phyloP scores from a whole-genome alignment of 192 early-diverging fungal genomes.

The Hyaloraphidium curvatum region DNA sequence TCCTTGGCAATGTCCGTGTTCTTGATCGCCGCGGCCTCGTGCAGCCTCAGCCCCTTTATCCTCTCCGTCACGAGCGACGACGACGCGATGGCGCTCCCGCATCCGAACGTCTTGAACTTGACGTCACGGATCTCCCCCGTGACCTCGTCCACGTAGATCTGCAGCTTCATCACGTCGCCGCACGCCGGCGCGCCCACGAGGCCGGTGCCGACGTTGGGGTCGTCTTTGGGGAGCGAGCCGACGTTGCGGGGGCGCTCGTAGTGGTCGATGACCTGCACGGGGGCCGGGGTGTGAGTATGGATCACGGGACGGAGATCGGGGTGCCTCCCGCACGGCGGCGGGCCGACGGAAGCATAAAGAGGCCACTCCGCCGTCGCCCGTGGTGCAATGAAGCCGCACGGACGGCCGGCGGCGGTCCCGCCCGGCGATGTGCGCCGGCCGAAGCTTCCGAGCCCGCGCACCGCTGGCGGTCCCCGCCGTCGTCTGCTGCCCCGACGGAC shows the following conservation, averaged over 20 bases:
- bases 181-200: constrained; percentile 60
- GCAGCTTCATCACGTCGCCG: constrained; percentile 84
- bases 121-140: constrained; percentile 83
- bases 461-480: too few relatives aligned
- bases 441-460: too few relatives aligned
- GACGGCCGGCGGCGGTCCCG: too few relatives aligned
- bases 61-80: constrained; percentile 82
- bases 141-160: constrained; percentile 86
- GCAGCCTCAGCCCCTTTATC: constrained; percentile 81
- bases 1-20: constrained; percentile 97
- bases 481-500: too few relatives aligned
- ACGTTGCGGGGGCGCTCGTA: constrained; percentile 94
- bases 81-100: constrained; percentile 90
- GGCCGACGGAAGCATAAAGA: too few relatives aligned
- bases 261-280: constrained; percentile 86
- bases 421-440: too few relatives aligned
- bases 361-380: too few relatives aligned
- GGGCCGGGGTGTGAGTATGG: constrained; percentile 15
- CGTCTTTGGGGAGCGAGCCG: constrained; percentile 71
- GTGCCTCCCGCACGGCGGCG: too few relatives aligned
- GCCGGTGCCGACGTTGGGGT: constrained; percentile 87
- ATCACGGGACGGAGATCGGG: too few relatives aligned
- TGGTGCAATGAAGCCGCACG: too few relatives aligned
- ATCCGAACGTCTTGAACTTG: constrained; percentile 98
- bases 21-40: constrained; percentile 78